Percentiles rank a stretch among this genome's conserved stretches.
Conservation (phyloP, 2,329 filamentous ascomycete genomes). For the Penicillium griseofulvum region DNA sequence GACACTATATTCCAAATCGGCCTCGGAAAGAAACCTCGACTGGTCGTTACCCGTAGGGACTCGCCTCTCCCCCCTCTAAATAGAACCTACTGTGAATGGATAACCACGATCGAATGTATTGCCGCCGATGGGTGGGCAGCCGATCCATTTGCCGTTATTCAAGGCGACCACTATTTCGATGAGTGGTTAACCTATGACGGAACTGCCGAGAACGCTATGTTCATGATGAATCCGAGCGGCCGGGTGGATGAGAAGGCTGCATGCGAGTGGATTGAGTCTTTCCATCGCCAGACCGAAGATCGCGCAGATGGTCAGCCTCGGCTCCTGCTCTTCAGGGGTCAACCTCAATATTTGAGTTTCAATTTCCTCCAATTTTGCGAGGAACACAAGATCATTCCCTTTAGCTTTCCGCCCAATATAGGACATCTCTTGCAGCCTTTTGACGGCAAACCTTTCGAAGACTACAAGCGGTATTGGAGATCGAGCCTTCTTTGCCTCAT, state of each 20-base stretch:
- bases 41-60: background rate
- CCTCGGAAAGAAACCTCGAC: background rate
- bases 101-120: constrained; percentile 2
- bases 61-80: background rate
- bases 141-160: background rate
- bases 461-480: background rate
- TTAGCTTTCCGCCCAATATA: constrained; percentile 1
- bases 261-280: background rate
- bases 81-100: constrained; percentile 1
- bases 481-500: background rate
- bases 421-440: constrained; percentile 5
- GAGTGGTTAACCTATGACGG: background rate
- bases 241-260: background rate
- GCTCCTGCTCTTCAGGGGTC: background rate
- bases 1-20: background rate
- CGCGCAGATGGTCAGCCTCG: background rate
- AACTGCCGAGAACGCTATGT: background rate
- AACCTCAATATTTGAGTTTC: background rate
- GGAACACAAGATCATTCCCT: background rate
- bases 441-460: background rate
- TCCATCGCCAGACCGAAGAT: background rate
- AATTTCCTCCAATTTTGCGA: constrained; percentile 1
- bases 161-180: background rate
- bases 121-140: constrained; percentile 1
- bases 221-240: background rate